Base-by-base conservation (phyloP, 2,329 filamentous ascomycete genomes). In the Cladosporium halotolerans region DNA sequence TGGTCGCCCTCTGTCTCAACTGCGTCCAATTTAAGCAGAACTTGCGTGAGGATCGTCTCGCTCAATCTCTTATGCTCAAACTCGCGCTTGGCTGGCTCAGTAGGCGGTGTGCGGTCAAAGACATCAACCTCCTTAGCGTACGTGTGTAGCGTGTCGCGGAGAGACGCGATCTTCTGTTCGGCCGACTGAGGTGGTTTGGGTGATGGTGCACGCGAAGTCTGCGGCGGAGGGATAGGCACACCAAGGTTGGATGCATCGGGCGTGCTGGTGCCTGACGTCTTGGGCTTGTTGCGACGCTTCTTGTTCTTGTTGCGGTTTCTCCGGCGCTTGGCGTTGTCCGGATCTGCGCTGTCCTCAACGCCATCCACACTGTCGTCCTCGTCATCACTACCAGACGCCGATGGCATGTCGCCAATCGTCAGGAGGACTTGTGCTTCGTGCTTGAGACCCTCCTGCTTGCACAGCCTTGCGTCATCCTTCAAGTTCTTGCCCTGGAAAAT, bases 11-110 rank as follows among this genome's bases (percentile, higher is more conserved):
- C 84, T 0, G 84, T 84, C 60, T 92, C 86, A 2, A 92, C 81
- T 18, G 79, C 83, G 66, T 93, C 88, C 38, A 89, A 70, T 72
- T 91, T 92, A 58, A 93, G 71, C 36, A 92, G 65, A 2, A 90
- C 81, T 61, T 90, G 85, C 57, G 85, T 82, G 75, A 93, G 76
- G 38, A 90, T 79, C 4, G 84, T 88, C 73, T 93, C 88, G 3
- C 82, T 84, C 14, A 93, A 69, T 66, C 80, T 84, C 66, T 85
- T 83, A 67, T 92, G 85, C 64, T 91, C 86, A 33, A 89, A 87
- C 11, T 80, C 79, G 46, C 80, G 75, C 75, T 86, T 89, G 68
- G 84, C 83, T 38, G 72, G 64, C 48, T 89, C 85, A 3, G 70
- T 66, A 0, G 88, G 88, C 9, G 88, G 84, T 8, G 77, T 73